phyloP scores from a whole-genome alignment of 257 asterid genomes.

The Forsythia suspensa region DNA sequence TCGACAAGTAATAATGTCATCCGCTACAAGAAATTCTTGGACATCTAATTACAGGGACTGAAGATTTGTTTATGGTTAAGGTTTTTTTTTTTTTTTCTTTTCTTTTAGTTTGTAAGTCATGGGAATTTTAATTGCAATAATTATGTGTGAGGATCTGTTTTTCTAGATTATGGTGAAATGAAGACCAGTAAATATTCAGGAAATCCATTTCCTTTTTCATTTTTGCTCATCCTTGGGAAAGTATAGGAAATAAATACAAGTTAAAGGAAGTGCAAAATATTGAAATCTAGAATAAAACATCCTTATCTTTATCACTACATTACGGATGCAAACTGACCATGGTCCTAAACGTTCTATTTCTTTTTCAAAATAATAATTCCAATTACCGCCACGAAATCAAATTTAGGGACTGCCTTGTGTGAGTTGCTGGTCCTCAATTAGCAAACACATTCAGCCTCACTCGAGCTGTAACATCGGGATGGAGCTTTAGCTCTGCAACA shows the following conservation, averaged over 20 bases:
- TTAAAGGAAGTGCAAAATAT: not conserved
- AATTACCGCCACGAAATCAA: conserved; percentile 8
- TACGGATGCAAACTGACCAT: not conserved
- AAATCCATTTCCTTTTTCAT: not conserved
- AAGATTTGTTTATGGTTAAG: not conserved
- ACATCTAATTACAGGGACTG: not conserved
- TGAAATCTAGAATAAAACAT: not conserved
- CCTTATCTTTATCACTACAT: not conserved
- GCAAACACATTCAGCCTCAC: conserved; percentile 70
- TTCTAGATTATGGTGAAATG: not conserved
- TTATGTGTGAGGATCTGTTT: too few species aligned
- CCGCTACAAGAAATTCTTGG: not conserved
- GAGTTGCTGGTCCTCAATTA: conserved; percentile 42
- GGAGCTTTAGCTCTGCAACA: conserved; percentile 83
- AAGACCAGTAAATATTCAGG: not conserved
- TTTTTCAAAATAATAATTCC: not conserved
- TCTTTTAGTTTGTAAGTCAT: too few species aligned
- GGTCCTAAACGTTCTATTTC: not conserved
- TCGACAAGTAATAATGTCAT: not conserved
- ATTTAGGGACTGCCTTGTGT: conserved; percentile 1
- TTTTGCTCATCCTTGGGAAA: not conserved
- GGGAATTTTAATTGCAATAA: too few species aligned
- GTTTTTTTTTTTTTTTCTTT: not conserved
- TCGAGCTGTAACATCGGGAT: conserved; percentile 84
- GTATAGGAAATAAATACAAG: not conserved